These are phyloP conservation scores for Buddleja alternifolia DNA, from an alignment of 257 asterid genomes.

Conservation along the genomic window DNA sequence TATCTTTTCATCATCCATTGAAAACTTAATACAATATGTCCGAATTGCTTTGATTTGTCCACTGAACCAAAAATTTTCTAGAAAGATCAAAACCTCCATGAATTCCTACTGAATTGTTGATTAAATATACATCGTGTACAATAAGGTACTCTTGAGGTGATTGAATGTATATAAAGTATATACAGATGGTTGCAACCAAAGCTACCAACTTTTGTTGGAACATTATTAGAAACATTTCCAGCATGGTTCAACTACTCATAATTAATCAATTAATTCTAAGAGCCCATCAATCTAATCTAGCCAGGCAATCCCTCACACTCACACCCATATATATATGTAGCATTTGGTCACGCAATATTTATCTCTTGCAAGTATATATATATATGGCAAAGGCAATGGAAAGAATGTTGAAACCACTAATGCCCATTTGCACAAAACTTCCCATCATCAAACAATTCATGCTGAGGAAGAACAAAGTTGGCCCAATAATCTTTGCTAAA, in stretches of 20 bases:
- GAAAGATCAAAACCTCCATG: no score
- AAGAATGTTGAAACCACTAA: constrained; percentile 22
- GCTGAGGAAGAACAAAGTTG: constrained; percentile 29
- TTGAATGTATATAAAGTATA: background rate
- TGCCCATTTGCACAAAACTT: constrained; percentile 29
- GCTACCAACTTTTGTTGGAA: constrained; percentile 34
- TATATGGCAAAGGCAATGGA: constrained; percentile 31
- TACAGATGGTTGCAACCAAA: constrained; percentile 40
- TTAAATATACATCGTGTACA: background rate
- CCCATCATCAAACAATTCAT: constrained; percentile 12
- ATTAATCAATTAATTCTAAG: background rate
- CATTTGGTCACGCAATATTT: background rate
- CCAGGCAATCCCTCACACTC: background rate
- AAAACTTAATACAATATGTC: no score
- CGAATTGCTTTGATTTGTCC: no score
- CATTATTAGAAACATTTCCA: background rate
- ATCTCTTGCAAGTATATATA: background rate
- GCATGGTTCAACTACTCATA: constrained; percentile 36
- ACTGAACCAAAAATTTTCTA: no score
- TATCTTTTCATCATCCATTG: no score
- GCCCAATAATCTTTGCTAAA: constrained; percentile 13
- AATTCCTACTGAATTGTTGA: no score
- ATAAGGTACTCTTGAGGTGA: background rate
- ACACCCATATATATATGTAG: background rate
- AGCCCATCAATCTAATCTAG: background rate